Evolutionary conservation across 2,329 filamentous ascomycete species (phyloP), one percentile per base, ranked within the genome.

Genomic region (Periconia macrospinosa): DNA sequence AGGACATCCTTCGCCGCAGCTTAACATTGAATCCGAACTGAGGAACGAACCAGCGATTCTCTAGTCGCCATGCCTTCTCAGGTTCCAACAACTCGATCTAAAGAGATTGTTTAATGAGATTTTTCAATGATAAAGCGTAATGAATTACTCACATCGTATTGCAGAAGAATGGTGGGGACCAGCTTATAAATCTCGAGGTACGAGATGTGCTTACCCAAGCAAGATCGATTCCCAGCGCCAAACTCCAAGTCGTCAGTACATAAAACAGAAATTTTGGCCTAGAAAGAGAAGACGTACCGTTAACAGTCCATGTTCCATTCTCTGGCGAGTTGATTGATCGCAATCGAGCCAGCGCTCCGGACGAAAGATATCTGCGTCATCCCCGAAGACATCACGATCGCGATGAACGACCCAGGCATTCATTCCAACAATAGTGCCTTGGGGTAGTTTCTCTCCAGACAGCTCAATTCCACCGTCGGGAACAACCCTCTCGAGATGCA

Each of bases 101-200:
- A n/a, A n/a, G n/a, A n/a, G n/a, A n/a, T n/a, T n/a, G n/a, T n/a
- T n/a, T n/a, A n/a, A n/a, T n/a, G n/a, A n/a, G n/a, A n/a, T n/a
- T n/a, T n/a, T n/a, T n/a, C n/a, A n/a, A n/a, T n/a, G n/a, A n/a
- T n/a, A n/a, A n/a, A n/a, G n/a, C n/a, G n/a, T n/a, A n/a, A n/a
- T n/a, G n/a, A n/a, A n/a, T n/a, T n/a, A 42, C 44, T 35, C 14
- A 30, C 20, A 3, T 49, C 33, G 15, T 43, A 43, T 3, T 43
- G 5, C 11, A 37, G 15, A 3, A 37, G 11, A 3, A 37, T 3
- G 33, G 11, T 6, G 5, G 33, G 33, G 5, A 45, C 15, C 1
- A 72, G 45, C 50, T 65, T 65, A 20, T 61, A 56, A 18, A 65
- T 52, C 52, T 64, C 56, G 42, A 65, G 40, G 15, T 49, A 41